Percentiles rank a stretch among this genome's conserved stretches.
Conservation (phyloP, 2,329 filamentous ascomycete genomes). For the Lasiodiplodia hormozganensis region DNA sequence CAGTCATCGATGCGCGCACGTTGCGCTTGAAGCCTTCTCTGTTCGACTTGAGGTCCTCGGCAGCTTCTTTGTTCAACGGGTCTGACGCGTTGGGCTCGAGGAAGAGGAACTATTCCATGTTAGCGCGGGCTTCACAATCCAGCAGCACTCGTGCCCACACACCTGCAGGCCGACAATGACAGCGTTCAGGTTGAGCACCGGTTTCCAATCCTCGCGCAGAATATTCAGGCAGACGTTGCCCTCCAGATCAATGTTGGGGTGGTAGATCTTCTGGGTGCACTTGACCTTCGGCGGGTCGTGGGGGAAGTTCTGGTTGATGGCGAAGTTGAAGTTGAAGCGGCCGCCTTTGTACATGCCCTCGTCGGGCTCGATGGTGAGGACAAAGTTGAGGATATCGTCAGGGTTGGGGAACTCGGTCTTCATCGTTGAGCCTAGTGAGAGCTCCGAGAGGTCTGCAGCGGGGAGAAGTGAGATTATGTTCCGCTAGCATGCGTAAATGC, state of each 20-base stretch:
- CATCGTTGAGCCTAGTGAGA: constrained; percentile 81
- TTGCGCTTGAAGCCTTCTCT: constrained; percentile 91
- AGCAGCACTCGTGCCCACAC: constrained; percentile 36
- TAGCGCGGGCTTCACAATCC: constrained; percentile 18
- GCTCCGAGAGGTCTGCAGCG: constrained; percentile 75
- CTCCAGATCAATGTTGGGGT: constrained; percentile 97
- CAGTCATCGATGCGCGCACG: constrained; percentile 82
- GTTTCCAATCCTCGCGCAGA: constrained; percentile 97
- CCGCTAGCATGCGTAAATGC: not conserved
- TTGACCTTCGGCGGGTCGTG: constrained; percentile 98
- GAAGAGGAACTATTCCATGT: constrained; percentile 78
- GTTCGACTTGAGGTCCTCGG: constrained; percentile 86
- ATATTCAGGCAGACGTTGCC: constrained; percentile 99
- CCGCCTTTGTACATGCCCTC: constrained; percentile 90
- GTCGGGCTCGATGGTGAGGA: constrained; percentile 81
- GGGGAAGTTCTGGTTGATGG: constrained; percentile 92
- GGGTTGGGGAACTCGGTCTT: constrained; percentile 80
- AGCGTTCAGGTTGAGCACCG: constrained; percentile 93
- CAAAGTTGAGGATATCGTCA: constrained; percentile 86
- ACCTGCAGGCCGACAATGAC: constrained; percentile 94
- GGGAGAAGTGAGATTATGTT: not conserved
- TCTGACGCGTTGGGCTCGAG: constrained; percentile 96
- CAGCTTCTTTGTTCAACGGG: constrained; percentile 97
- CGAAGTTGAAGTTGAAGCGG: constrained; percentile 86
- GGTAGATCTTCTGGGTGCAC: constrained; percentile 98